Conservation (phyloP, 257 asterid species). For the Mitragyna speciosa region DNA sequence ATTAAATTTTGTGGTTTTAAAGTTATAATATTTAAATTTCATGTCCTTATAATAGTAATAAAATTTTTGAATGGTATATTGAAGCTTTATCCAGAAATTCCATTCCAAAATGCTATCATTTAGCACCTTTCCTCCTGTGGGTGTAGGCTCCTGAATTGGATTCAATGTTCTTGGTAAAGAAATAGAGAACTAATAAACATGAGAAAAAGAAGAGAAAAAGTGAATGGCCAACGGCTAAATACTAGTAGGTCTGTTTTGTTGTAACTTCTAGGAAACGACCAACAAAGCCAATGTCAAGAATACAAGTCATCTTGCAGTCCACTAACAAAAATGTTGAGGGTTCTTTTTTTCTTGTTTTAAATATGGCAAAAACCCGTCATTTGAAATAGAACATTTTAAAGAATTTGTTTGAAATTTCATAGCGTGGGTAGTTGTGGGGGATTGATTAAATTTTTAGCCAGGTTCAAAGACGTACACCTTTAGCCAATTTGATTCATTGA, state of each 20-base stretch:
- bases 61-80: background rate
- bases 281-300: conserved; percentile 6
- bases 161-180: background rate
- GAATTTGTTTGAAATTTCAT: too few species aligned
- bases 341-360: too few species aligned
- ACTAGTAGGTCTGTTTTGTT: background rate
- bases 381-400: too few species aligned
- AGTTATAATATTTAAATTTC: background rate
- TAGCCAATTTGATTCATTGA: too few species aligned
- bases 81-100: background rate
- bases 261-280: background rate
- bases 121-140: background rate
- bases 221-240: background rate
- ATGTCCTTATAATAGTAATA: background rate
- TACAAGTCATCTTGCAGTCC: conserved; percentile 1
- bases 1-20: background rate
- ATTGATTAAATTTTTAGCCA: too few species aligned
- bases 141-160: background rate
- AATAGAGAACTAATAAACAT: background rate
- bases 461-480: too few species aligned
- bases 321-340: background rate
- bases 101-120: background rate
- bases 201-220: background rate
- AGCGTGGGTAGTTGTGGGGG: too few species aligned
- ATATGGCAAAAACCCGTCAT: too few species aligned